Percentiles rank a stretch among this genome's conserved stretches.
Conservation (phyloP, 306 rosid species). For the Fragaria iinumae region DNA sequence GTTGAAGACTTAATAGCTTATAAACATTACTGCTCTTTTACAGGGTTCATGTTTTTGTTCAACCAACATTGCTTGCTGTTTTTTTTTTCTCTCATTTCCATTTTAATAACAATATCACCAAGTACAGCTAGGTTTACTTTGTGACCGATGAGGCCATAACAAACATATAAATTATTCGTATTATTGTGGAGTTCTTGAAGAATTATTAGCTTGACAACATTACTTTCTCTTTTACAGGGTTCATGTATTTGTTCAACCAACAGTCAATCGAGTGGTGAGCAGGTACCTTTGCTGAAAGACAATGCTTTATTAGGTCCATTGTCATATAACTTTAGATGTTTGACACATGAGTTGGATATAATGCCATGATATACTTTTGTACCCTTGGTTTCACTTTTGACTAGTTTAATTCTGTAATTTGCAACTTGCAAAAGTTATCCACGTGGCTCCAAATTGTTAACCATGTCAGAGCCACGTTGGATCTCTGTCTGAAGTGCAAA, state of each 20-base stretch:
- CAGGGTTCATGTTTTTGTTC: conserved; percentile 94
- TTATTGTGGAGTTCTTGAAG: conserved; percentile 20
- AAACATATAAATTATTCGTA: background rate
- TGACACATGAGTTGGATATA: background rate
- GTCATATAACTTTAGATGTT: background rate
- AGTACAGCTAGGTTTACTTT: background rate
- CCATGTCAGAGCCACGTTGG: background rate
- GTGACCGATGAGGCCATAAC: background rate
- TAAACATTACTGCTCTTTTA: conserved; percentile 23
- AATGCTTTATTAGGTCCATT: background rate
- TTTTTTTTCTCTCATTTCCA: background rate
- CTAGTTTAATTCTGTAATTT: background rate
- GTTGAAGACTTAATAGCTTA: conserved; percentile 21
- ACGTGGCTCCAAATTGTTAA: background rate
- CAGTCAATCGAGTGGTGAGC: conserved; percentile 81
- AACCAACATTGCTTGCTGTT: conserved; percentile 43
- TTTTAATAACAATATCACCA: background rate
- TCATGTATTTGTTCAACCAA: conserved; percentile 87
- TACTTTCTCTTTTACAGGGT: conserved; percentile 60
- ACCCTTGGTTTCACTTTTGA: background rate
- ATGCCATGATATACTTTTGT: background rate
- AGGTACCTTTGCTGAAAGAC: conserved; percentile 38
- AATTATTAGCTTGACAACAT: conserved; percentile 23
- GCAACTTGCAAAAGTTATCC: background rate
- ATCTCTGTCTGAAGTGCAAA: background rate